Evolutionary conservation across 2,329 filamentous ascomycete species (phyloP), one percentile per base, ranked within the genome.

Genomic region (Beauveria sp.): DNA sequence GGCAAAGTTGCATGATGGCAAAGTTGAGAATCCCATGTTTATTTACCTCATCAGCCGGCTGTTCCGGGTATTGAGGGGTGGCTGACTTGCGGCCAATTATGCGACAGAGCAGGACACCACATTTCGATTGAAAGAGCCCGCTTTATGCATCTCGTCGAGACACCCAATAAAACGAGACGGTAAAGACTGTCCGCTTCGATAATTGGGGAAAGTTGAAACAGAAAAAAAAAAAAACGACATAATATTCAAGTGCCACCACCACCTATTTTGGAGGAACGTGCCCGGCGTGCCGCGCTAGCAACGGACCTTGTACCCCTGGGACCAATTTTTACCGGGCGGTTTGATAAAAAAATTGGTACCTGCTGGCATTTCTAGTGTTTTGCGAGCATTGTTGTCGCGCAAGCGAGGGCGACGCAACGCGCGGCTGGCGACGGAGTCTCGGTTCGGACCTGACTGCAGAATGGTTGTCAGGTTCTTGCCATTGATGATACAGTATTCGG

Each of bases 21-120:
- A 57, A 57, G 55, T 50, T 57, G 30, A 43, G 30, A 57, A 57
- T 57, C 55, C 55, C 55, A 57, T 57, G 44, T 57, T 57, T 26
- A 18, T 48, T 37, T 48, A 7, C 9, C 18, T 24, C 5, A 9
- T 24, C 5, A 9, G 22, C 51, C 52, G n/a, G 26, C 3, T 10
- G 26, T 20, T 37, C 16, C 51, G 14, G 41, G 14, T 24, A 14
- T n/a, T 51, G 48, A 20, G 14, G 22, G 24, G 41, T 56, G 26
- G 43, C 54, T 28, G 34, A 20, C 18, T 24, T 28, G 43, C 24
- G 24, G 54, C 54, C 54, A 56, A 56, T 46, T 9, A 55, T 8
- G 10, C 40, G 14, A 20, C n/a, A 7, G 18, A 7, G 14, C n/a
- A 26, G 37, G 54, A 56, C 54, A 47, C 41, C 53, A 30, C 22